These are phyloP conservation scores for Paraurostyla sp. DNA, from an alignment of 73 alveolate species.

Conservation along the genomic window DNA sequence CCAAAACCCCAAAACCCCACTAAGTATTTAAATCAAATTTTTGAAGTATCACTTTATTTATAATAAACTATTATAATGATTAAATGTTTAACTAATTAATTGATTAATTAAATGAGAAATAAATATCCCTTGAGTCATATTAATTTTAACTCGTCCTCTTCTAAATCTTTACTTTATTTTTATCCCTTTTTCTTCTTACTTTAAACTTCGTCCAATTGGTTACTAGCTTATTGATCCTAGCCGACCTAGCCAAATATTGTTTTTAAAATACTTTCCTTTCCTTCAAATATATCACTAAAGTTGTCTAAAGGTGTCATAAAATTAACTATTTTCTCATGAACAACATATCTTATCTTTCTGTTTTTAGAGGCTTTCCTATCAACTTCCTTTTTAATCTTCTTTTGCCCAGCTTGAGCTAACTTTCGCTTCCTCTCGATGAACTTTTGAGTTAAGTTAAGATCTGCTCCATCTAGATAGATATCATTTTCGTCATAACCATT, in stretches of 20 bases:
- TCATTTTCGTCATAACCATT: conserved; percentile 68
- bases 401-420: conserved; percentile 61
- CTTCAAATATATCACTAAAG: background rate
- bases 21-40: no score
- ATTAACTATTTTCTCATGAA: conserved; percentile 91
- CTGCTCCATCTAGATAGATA: conserved; percentile 72
- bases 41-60: no score
- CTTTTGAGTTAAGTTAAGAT: conserved; percentile 83
- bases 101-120: no score
- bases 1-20: no score
- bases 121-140: no score
- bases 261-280: background rate
- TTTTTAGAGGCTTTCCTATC: conserved; percentile 92
- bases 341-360: conserved; percentile 89
- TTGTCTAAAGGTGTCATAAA: conserved; percentile 90
- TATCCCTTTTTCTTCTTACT: no score
- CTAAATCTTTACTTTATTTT: no score
- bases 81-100: no score
- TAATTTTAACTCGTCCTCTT: no score
- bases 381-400: conserved; percentile 81
- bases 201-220: no score
- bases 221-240: no score
- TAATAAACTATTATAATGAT: no score
- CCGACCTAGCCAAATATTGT: conserved; percentile 22
- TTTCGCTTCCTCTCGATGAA: conserved; percentile 83